Conservation (phyloP, 2,329 filamentous ascomycete genomes). For the Aspergillus intermedius region DNA sequence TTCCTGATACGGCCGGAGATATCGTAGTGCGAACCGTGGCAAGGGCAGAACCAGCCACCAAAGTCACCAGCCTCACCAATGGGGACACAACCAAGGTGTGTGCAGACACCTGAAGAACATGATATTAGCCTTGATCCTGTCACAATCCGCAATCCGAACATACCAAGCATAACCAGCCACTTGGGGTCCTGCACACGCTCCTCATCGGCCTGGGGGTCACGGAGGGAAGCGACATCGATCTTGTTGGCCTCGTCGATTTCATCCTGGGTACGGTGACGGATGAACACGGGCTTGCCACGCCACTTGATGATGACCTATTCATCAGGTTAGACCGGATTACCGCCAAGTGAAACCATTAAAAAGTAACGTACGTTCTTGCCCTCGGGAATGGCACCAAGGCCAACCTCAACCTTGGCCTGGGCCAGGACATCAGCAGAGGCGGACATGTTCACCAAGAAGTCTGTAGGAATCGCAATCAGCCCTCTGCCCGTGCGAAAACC, state of each 20-base stretch:
- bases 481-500: constrained; percentile 2
- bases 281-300: constrained; percentile 99
- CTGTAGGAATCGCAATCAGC: constrained; percentile 46
- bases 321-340: background rate
- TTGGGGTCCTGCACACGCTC: constrained; percentile 97
- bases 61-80: constrained; percentile 98
- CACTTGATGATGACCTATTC: constrained; percentile 95
- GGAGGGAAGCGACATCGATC: constrained; percentile 71
- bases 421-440: constrained; percentile 96
- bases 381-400: constrained; percentile 86
- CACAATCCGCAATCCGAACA: constrained; percentile 8
- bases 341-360: too few relatives aligned
- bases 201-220: constrained; percentile 84
- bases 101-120: constrained; percentile 72
- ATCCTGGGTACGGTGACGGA: constrained; percentile 88
- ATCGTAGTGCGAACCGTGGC: constrained; percentile 99
- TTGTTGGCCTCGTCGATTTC: constrained; percentile 95
- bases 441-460: constrained; percentile 99
- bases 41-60: constrained; percentile 99
- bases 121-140: constrained; percentile 2
- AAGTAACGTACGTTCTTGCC: constrained; percentile 84
- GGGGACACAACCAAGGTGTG: constrained; percentile 96
- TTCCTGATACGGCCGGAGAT: constrained; percentile 97
- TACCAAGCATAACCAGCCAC: constrained; percentile 98
- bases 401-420: constrained; percentile 98